Evolutionary conservation across 2,329 filamentous ascomycete species (phyloP).

Genomic region (Mariannaea sp.): DNA sequence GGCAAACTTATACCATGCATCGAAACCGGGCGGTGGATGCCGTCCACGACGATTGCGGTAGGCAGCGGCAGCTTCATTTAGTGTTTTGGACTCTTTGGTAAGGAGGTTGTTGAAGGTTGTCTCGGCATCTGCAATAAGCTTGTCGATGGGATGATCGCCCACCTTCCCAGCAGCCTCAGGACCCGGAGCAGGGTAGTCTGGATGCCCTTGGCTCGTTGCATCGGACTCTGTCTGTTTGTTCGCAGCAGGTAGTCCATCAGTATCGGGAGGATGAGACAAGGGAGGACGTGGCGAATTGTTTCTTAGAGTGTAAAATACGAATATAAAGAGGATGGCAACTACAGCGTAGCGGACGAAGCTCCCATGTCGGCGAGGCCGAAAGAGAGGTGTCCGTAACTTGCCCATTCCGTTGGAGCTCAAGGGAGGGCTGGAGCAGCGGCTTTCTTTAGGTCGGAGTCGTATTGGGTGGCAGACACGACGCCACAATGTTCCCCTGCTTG

Average conservation of each 20-base stretch:
- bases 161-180: constrained; percentile 8
- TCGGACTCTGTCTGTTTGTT: not conserved
- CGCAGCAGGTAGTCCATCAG: not conserved
- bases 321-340: constrained; percentile 44
- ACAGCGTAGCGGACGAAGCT: constrained; percentile 50
- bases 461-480: not conserved
- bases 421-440: not conserved
- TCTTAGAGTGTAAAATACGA: constrained; percentile 39
- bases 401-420: constrained; percentile 25
- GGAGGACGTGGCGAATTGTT: not conserved
- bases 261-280: not conserved
- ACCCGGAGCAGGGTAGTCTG: constrained; percentile 12
- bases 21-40: constrained; percentile 67
- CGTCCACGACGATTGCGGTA: constrained; percentile 64
- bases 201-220: not conserved
- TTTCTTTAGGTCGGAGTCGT: not conserved
- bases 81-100: constrained; percentile 52
- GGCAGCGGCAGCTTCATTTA: constrained; percentile 59
- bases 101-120: constrained; percentile 46
- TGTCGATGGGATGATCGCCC: constrained; percentile 55
- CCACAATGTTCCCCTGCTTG: not conserved
- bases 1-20: constrained; percentile 64
- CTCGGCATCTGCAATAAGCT: constrained; percentile 54
- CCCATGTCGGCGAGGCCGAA: constrained; percentile 50
- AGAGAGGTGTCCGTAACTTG: constrained; percentile 47